Conservation (phyloP, 176 grass and related monocot genomes). For the Alloteropsis semialata region DNA sequence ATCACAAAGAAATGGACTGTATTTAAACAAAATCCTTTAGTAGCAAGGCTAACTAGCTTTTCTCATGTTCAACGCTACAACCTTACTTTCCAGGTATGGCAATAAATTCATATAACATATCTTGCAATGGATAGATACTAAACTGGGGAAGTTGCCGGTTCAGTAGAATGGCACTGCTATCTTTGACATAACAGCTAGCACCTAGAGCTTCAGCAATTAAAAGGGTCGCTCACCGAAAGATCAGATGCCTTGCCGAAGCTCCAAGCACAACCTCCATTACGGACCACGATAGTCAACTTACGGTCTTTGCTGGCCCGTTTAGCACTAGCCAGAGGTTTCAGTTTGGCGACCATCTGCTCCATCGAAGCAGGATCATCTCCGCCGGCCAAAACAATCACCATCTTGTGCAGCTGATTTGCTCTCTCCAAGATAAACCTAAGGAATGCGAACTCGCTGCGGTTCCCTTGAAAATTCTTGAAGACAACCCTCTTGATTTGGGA, state of each 20-base stretch:
- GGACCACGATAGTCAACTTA: background rate
- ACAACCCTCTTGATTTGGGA: slow-evolving; percentile 33
- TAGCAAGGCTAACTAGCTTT: too few species aligned
- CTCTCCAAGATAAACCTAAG: slow-evolving; percentile 23
- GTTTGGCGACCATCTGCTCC: background rate
- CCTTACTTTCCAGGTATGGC: too few species aligned
- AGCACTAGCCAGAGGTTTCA: slow-evolving; percentile 15
- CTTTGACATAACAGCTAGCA: background rate
- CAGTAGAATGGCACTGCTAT: too few species aligned
- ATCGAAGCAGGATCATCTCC: background rate
- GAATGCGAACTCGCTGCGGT: slow-evolving; percentile 13
- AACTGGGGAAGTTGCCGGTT: too few species aligned
- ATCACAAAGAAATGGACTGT: too few species aligned
- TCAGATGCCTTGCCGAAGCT: background rate
- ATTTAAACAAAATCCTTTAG: too few species aligned
- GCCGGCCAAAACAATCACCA: slow-evolving; percentile 26
- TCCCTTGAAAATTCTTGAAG: slow-evolving; percentile 19
- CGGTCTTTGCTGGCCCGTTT: slow-evolving; percentile 15
- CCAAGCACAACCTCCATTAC: background rate
- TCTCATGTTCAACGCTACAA: too few species aligned
- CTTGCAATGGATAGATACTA: too few species aligned
- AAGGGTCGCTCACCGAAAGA: background rate
- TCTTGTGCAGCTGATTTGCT: slow-evolving; percentile 17
- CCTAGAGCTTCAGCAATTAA: background rate
- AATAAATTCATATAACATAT: too few species aligned